These are phyloP conservation scores for Hymenoscyphus fructigenus DNA, from an alignment of 2,329 filamentous ascomycete species.

Conservation along the genomic window DNA sequence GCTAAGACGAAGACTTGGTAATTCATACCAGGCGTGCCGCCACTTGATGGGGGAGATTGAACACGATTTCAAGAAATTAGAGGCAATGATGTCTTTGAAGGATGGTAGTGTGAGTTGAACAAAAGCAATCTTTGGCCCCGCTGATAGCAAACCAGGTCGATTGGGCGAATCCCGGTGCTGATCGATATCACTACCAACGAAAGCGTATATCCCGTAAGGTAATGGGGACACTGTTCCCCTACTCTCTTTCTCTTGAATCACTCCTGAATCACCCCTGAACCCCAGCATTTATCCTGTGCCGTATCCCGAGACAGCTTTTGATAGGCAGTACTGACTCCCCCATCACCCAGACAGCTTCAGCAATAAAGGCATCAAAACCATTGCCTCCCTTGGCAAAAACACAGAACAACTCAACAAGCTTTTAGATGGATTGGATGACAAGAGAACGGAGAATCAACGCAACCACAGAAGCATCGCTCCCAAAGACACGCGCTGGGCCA, in stretches of 20 bases:
- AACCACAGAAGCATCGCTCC: conserved; percentile 20
- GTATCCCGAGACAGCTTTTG: no score
- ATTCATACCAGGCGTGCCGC: conserved; percentile 22
- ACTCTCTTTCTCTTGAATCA: no score
- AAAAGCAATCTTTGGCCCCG: background rate
- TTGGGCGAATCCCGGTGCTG: conserved; percentile 26
- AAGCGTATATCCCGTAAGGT: conserved; percentile 25
- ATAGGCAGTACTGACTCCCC: no score
- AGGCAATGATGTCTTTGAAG: conserved; percentile 25
- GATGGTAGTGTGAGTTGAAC: conserved; percentile 25
- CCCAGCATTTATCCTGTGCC: no score
- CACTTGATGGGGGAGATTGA: conserved; percentile 25
- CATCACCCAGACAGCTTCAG: no score
- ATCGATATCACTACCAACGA: conserved; percentile 29
- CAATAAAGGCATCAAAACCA: conserved; percentile 22
- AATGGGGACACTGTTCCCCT: no score
- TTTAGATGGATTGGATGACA: conserved; percentile 22
- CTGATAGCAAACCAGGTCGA: conserved; percentile 19
- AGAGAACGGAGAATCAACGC: conserved; percentile 7
- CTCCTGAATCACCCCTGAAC: no score
- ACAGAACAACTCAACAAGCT: conserved; percentile 26
- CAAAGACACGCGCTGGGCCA: conserved; percentile 27
- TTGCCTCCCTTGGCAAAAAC: conserved; percentile 23
- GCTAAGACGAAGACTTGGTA: conserved; percentile 21
- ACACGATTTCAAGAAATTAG: conserved; percentile 22